A percentile compares a stretch with the other conserved stretches of the same genome.
These are phyloP conservation scores for Penicillium alfredii DNA, from an alignment of 495 filamentous ascomycete genomes.

Conservation along the genomic window DNA sequence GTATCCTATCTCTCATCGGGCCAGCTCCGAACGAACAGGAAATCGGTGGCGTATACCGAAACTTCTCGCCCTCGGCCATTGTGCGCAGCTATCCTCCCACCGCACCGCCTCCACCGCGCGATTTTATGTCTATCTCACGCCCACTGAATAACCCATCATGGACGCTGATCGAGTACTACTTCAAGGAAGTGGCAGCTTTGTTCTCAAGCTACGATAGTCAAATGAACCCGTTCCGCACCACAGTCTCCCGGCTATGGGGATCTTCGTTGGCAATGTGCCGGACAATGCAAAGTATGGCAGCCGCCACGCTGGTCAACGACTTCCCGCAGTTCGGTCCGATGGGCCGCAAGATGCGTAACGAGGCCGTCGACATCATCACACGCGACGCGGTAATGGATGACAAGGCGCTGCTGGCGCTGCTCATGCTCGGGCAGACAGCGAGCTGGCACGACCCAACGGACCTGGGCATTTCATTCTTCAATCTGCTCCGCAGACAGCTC, in stretches of 20 bases:
- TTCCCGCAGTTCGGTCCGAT: conserved; percentile 49
- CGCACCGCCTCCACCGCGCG: conserved; percentile 15
- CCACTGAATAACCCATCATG: conserved; percentile 44
- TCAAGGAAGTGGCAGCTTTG: conserved; percentile 51
- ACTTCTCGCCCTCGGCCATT: conserved; percentile 35
- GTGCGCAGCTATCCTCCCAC: conserved; percentile 36
- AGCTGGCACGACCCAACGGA: conserved; percentile 53
- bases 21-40: conserved; percentile 19
- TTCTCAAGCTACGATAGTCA: conserved; percentile 55
- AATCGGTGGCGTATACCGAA: conserved; percentile 15
- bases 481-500: conserved; percentile 40
- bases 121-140: conserved; percentile 32
- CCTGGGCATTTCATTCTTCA: conserved; percentile 47
- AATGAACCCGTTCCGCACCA: conserved; percentile 53
- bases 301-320: conserved; percentile 51
- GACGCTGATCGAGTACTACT: conserved; percentile 55
- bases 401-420: conserved; percentile 45
- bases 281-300: conserved; percentile 57
- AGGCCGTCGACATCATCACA: conserved; percentile 44
- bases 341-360: conserved; percentile 48
- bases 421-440: conserved; percentile 52
- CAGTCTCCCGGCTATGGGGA: conserved; percentile 50
- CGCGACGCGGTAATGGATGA: conserved; percentile 41
- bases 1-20: conserved; percentile 27
- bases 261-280: conserved; percentile 52